Evolutionary conservation across 1,139 yeast genomes (phyloP).

Genomic region (Blastobotrys proliferans): DNA sequence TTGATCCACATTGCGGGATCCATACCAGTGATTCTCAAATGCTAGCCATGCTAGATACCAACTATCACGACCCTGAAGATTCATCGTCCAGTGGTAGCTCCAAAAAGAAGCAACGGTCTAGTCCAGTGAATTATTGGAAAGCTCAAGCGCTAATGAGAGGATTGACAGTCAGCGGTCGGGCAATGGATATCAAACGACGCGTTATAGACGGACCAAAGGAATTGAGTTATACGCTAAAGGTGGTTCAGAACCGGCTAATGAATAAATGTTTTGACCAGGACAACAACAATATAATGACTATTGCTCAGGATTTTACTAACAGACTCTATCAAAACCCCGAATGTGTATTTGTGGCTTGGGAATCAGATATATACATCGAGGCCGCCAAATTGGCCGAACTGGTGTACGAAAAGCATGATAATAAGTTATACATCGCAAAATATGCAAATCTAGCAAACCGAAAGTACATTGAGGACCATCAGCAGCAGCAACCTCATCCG

Average conservation of each 20-base stretch:
- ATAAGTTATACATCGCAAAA: constrained; percentile 3
- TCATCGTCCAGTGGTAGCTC: neutral
- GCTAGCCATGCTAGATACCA: no score
- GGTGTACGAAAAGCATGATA: neutral
- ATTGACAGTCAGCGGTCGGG: constrained; percentile 6
- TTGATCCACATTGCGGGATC: constrained; percentile 7
- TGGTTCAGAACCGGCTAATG: constrained; percentile 2
- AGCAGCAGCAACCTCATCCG: neutral
- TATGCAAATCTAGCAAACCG: neutral
- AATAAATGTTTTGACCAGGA: neutral
- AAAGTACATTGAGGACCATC: neutral
- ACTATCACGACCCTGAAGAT: neutral
- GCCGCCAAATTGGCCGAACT: neutral
- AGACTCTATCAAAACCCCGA: neutral
- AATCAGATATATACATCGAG: neutral
- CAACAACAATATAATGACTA: neutral
- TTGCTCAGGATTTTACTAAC: neutral
- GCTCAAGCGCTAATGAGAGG: constrained; percentile 5
- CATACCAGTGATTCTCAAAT: neutral
- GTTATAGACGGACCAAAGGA: constrained; percentile 3
- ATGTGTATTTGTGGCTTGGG: neutral
- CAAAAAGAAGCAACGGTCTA: neutral
- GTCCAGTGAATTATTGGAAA: constrained; percentile 8
- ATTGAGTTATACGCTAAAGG: constrained; percentile 4
- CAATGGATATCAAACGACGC: constrained; percentile 1